Evolutionary conservation across 306 rosid genomes (phyloP), one percentile per base, ranked within the genome.

Genomic region (Prunus fruticosa): DNA sequence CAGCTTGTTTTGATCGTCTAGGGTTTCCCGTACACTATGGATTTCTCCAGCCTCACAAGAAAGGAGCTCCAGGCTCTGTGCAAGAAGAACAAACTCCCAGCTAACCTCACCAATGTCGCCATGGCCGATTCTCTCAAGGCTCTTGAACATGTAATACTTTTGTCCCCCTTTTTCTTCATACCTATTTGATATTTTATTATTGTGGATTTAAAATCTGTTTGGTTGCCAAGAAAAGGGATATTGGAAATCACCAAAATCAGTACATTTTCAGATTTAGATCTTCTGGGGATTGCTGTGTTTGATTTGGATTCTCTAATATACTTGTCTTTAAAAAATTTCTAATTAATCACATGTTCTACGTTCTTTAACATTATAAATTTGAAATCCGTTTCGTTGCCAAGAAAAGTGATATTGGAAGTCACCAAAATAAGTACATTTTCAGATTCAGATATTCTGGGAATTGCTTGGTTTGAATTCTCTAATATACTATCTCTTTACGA

Each of bases 1-100:
- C 91, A 76, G 16, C 90, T 85, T 88, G 90, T 87, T 88, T 92
- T 87, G 87, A 74, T 34, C 38, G 38, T 38, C 34, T 67, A 19
- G 18, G 23, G 18, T 50, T 22, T 19, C 64, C 28, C 7, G 2
- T 43, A 3, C 22, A 72, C 51, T 23, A 95, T 95, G 98, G 97
- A 95, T 34, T 89, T 95, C 88, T 85, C 78, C 84, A 72, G 69
- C n/a, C 91, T 95, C 73, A 46, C 96, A 49, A 86, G 98, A 81
- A 95, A 84, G 87, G 89, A 92, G 23, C 91, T 95, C 8, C 97
- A 95, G 67, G 20, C 91, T 32, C 89, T 95, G 14, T 89, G 96
- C 97, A 95, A 95, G 97, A 91, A 72, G 85, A 95, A 95, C 87
- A 91, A 84, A 84, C 91, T 95, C 80, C 99, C 97, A 0, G 97